These are phyloP conservation scores for Trichoderma asperelloides DNA, from an alignment of 495 filamentous ascomycete genomes.

Conservation along the genomic window DNA sequence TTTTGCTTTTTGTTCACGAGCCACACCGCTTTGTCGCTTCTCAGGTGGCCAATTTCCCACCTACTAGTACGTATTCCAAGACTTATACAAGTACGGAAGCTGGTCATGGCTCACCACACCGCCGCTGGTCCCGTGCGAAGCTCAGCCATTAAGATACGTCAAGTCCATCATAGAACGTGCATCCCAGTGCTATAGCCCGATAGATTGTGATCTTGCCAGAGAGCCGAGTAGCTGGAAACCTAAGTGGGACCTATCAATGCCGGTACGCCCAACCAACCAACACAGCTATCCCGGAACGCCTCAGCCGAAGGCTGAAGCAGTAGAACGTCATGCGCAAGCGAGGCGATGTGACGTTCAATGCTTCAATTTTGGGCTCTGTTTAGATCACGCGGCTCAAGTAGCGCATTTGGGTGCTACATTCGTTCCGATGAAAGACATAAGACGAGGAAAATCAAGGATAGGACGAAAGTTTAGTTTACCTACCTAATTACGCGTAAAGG, in stretches of 20 bases:
- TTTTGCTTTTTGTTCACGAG: background rate
- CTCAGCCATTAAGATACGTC: background rate
- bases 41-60: background rate
- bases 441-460: no score
- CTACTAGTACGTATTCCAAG: background rate
- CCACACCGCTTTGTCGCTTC: background rate
- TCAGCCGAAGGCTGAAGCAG: background rate
- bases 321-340: slow-evolving; percentile 1
- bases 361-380: background rate
- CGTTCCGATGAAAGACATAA: no score
- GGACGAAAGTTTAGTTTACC: no score
- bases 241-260: background rate
- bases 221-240: slow-evolving; percentile 3
- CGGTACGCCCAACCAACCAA: slow-evolving; percentile 10
- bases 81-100: background rate
- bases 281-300: slow-evolving; percentile 9
- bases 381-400: background rate
- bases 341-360: background rate
- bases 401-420: no score
- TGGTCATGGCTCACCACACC: background rate
- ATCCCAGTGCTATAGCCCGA: background rate
- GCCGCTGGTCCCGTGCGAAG: background rate
- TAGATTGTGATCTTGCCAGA: background rate
- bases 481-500: no score
- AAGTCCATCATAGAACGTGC: background rate